A percentile compares a stretch with the other conserved stretches of the same genome.
These are phyloP conservation scores for Funneliformis geosporum DNA, from an alignment of 192 early-diverging fungal genomes.

Conservation along the genomic window DNA sequence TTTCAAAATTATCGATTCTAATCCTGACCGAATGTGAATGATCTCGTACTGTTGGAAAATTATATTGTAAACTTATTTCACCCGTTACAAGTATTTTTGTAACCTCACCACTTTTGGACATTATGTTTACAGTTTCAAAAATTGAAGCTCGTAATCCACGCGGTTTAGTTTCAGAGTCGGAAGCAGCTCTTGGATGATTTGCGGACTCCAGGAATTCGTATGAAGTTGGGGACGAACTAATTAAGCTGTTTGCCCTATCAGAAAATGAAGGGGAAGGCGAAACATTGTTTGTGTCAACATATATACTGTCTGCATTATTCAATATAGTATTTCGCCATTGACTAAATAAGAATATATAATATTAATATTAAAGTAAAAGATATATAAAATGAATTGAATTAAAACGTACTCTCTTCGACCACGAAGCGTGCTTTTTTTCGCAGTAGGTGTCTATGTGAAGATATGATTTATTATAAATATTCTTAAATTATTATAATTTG, in stretches of 20 bases:
- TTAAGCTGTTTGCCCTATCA: background rate
- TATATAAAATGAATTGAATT: background rate
- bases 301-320: background rate
- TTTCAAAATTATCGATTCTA: conserved; percentile 31
- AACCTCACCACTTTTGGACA: conserved; percentile 46
- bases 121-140: conserved; percentile 48
- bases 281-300: background rate
- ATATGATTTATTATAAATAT: background rate
- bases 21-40: background rate
- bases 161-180: conserved; percentile 18
- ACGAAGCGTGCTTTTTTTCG: conserved; percentile 32
- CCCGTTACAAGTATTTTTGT: conserved; percentile 49
- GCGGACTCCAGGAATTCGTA: background rate
- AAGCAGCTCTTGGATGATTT: background rate
- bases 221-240: conserved; percentile 2
- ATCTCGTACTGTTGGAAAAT: conserved; percentile 28
- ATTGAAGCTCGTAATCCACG: conserved; percentile 42
- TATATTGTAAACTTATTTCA: conserved; percentile 46
- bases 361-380: background rate
- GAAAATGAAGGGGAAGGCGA: background rate
- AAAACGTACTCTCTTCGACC: conserved; percentile 44
- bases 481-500: background rate
- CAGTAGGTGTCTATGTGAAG: conserved; percentile 31
- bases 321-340: background rate
- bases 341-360: background rate